phyloP scores from a whole-genome alignment of 2,329 filamentous ascomycete genomes.

The Exophiala mesophila region DNA sequence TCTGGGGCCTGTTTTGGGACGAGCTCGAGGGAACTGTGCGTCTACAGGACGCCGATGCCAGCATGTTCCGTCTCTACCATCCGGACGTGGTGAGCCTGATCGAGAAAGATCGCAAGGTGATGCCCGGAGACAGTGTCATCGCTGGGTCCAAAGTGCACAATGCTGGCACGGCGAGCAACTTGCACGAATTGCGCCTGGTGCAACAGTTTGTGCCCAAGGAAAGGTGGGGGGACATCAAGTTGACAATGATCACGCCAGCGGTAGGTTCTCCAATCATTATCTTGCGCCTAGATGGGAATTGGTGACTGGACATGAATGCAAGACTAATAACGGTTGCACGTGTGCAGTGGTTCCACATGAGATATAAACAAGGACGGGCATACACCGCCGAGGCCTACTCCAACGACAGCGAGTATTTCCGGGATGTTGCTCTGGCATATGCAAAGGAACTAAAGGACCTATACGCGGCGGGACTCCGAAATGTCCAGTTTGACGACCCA shows the following conservation, averaged over 20 bases:
- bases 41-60: constrained; percentile 43
- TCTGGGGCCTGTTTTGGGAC: constrained; percentile 55
- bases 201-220: constrained; percentile 56
- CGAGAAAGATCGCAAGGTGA: constrained; percentile 48
- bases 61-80: constrained; percentile 55
- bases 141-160: constrained; percentile 56
- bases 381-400: constrained; percentile 54
- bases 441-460: constrained; percentile 56
- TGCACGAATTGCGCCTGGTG: constrained; percentile 57
- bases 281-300: neutral
- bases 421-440: constrained; percentile 61
- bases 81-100: constrained; percentile 60
- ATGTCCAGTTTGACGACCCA: constrained; percentile 58
- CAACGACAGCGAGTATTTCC: constrained; percentile 59
- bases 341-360: constrained; percentile 59
- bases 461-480: constrained; percentile 54
- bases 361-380: constrained; percentile 52
- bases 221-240: constrained; percentile 61
- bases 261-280: constrained; percentile 7
- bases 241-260: constrained; percentile 63
- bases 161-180: constrained; percentile 50
- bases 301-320: neutral
- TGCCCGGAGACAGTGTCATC: constrained; percentile 52
- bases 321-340: no score
- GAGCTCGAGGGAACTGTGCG: constrained; percentile 53